Conservation (phyloP, 768 basidiomycete species). For the Panellus pusillus region DNA sequence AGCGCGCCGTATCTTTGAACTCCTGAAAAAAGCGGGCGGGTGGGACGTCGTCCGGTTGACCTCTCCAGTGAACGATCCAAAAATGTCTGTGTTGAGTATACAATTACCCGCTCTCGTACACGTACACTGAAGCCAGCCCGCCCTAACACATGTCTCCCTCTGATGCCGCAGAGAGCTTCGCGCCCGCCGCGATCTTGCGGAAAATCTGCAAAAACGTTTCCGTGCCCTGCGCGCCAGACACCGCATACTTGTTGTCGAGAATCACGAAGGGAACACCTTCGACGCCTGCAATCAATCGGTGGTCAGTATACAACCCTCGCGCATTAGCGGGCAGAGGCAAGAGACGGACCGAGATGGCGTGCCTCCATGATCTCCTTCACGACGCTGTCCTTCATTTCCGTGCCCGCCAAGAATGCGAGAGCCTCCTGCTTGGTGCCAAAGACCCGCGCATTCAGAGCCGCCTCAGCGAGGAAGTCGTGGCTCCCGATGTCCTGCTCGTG, state of each 20-base stretch:
- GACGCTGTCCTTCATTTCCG: constrained; percentile 11
- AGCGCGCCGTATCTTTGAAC: too few relatives aligned
- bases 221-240: constrained; percentile 18
- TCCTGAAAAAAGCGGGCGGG: too few relatives aligned
- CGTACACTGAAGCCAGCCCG: not conserved
- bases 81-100: too few relatives aligned
- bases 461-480: constrained; percentile 17
- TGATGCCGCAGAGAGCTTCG: not conserved
- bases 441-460: constrained; percentile 11
- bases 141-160: constrained; percentile 6
- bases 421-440: constrained; percentile 12
- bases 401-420: constrained; percentile 2
- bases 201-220: constrained; percentile 20
- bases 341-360: not conserved
- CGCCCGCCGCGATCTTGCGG: constrained; percentile 17
- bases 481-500: constrained; percentile 14
- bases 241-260: constrained; percentile 12
- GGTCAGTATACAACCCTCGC: not conserved
- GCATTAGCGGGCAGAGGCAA: not conserved
- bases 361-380: constrained; percentile 13
- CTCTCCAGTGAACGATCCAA: too few relatives aligned
- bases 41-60: too few relatives aligned
- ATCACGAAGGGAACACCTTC: constrained; percentile 16
- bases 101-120: not conserved
- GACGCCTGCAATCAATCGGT: constrained; percentile 1